A percentile compares a stretch with the other conserved stretches of the same genome.
Evolutionary conservation across 164 flowering plant species (phyloP).

Genomic region (Cinnamomum chago): DNA sequence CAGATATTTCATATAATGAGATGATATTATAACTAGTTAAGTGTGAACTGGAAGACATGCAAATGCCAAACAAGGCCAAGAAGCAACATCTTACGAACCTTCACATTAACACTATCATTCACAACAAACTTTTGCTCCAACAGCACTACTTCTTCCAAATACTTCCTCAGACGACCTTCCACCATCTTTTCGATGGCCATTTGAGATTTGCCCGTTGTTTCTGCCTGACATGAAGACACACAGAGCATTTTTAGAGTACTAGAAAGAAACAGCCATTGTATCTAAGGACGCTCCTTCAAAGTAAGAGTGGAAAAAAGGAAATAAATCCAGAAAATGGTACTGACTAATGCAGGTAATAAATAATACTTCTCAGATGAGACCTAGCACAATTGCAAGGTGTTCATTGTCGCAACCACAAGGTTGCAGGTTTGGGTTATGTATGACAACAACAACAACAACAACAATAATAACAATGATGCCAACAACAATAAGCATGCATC

Average conservation of each 20-base stretch:
- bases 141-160: slow-evolving; percentile 83
- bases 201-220: slow-evolving; percentile 72
- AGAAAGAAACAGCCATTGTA: background rate
- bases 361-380: background rate
- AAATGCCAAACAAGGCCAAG: background rate
- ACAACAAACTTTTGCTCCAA: slow-evolving; percentile 90
- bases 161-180: slow-evolving; percentile 89
- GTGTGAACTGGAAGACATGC: background rate
- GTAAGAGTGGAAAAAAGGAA: background rate
- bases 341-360: background rate
- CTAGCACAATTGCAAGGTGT: too few relatives aligned
- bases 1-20: too few relatives aligned
- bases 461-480: background rate
- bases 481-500: too few relatives aligned
- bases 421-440: background rate
- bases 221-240: slow-evolving; percentile 55
- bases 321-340: background rate
- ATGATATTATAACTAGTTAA: too few relatives aligned
- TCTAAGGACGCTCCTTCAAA: background rate
- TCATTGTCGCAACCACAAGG: too few relatives aligned
- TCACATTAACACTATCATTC: slow-evolving; percentile 63
- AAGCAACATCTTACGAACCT: slow-evolving; percentile 35
- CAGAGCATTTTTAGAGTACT: background rate
- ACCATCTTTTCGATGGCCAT: slow-evolving; percentile 94
- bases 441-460: background rate